Evolutionary conservation across 441 rosid species (phyloP).

Genomic region (Brassica balearica): DNA sequence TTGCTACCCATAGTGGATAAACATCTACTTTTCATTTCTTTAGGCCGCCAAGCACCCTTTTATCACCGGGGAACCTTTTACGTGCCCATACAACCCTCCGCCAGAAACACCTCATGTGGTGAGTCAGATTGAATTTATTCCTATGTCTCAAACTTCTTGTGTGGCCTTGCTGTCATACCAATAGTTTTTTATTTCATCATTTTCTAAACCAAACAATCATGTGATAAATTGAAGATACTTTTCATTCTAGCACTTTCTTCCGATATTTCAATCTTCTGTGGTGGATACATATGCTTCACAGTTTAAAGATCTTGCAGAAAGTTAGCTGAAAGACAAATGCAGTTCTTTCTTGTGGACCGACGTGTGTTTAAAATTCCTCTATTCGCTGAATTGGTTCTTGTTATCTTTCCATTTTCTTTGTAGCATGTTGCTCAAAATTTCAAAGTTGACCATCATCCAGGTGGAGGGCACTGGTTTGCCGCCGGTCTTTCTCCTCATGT

Average conservation of each 20-base stretch:
- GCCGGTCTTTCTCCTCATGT: conserved; percentile 99
- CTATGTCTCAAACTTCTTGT: conserved; percentile 23
- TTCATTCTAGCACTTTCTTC: conserved; percentile 12
- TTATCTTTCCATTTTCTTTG: conserved; percentile 28
- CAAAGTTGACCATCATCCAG: conserved; percentile 98
- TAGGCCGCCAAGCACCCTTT: conserved; percentile 99
- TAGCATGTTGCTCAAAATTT: conserved; percentile 82
- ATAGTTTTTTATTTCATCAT: conserved; percentile 19
- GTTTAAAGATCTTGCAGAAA: conserved; percentile 16
- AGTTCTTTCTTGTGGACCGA: conserved; percentile 13
- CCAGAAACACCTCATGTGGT: conserved; percentile 90
- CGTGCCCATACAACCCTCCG: conserved; percentile 86
- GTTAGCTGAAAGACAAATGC: conserved; percentile 14
- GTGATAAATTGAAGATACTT: conserved; percentile 20
- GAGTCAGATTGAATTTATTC: conserved; percentile 44
- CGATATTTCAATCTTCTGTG: conserved; percentile 16
- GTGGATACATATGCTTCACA: background rate
- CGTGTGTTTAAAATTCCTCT: conserved; percentile 19
- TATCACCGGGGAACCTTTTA: conserved; percentile 98
- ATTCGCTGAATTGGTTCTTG: conserved; percentile 23
- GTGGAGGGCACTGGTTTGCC: conserved; percentile 99
- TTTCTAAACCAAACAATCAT: conserved; percentile 16
- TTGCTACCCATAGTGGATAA: conserved; percentile 24
- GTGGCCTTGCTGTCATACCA: conserved; percentile 19
- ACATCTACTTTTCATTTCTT: conserved; percentile 37